Evolutionary conservation across 2,329 filamentous ascomycete species (phyloP), one percentile per base, ranked within the genome.

Genomic region (Pseudogymnoascus pannorum): DNA sequence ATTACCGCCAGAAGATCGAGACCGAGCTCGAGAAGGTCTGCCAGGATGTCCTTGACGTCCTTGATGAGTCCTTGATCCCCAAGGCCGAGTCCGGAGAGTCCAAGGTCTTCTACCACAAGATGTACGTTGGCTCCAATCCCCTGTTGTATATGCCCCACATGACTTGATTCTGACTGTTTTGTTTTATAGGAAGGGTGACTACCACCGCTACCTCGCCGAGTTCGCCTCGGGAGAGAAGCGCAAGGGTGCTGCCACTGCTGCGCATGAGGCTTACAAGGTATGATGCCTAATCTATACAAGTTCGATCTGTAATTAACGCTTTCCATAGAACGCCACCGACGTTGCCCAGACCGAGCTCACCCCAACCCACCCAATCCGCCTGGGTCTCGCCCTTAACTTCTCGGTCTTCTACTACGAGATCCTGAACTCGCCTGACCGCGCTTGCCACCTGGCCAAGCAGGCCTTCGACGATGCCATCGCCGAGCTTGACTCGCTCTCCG

Each of bases 341-440:
- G 89, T 96, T 72, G 91, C 91, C 66, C 86, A 90, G 76, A 93
- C 89, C 71, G 91, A 94, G 77, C 87, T 96, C 70, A 88, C 91
- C 66, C 91, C 91, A 66, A 96, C 91, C 62, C 91, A 96, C 83
- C 91, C 91, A 74, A 96, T 95, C 79, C 91, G 91, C 73, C 88
- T 96, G 67, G 91, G 91, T 75, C 86, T 96, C 68, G 91, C 91
- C 71, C 84, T 96, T 69, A 96, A 96, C 87, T 95, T 95, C 84
- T 96, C 92, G 68, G 92, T 97, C 74, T 97, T 97, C 85, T 97
- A 97, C 88, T 99, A 99, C 78, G 91, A 99, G 87, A 99, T 97
- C 76, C 84, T 97, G 73, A 99, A 97, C 84, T 92, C 93, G 44
- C 93, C 93, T 67, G 94, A 97, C 77, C 93, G 95, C 81, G 93